These are phyloP conservation scores for Russula earlei DNA, from an alignment of 768 basidiomycete species.

Conservation along the genomic window DNA sequence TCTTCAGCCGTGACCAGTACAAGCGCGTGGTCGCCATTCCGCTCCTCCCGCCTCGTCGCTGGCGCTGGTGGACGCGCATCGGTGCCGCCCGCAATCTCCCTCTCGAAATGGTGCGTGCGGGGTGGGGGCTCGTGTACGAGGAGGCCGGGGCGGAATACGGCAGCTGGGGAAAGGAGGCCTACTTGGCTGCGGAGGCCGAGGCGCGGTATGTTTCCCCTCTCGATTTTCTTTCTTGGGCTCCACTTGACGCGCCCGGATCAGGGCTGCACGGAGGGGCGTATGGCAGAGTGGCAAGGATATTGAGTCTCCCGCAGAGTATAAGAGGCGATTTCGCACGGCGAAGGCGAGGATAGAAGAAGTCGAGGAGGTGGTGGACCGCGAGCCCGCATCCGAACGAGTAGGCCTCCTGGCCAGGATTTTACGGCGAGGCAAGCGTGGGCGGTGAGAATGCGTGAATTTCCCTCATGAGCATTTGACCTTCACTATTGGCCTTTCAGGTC, in stretches of 20 bases:
- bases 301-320: constrained; percentile 38
- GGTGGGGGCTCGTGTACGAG: constrained; percentile 68
- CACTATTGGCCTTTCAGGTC: no score
- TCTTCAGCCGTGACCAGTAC: constrained; percentile 77
- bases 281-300: constrained; percentile 28
- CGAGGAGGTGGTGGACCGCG: not conserved
- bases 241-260: not conserved
- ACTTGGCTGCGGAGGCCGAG: constrained; percentile 48
- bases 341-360: not conserved
- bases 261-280: constrained; percentile 29
- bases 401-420: not conserved
- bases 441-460: not conserved
- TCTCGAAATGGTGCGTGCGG: constrained; percentile 69
- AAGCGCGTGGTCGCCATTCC: constrained; percentile 67
- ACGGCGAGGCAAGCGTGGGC: not conserved
- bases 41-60: constrained; percentile 43
- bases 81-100: constrained; percentile 32
- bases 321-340: constrained; percentile 26
- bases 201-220: constrained; percentile 50
- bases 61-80: constrained; percentile 39
- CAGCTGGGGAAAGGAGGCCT: constrained; percentile 58
- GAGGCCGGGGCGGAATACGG: constrained; percentile 79
- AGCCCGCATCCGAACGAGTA: not conserved
- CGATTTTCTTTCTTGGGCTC: not conserved
- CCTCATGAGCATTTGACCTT: no score